phyloP scores from a whole-genome alignment of 2,329 filamentous ascomycete genomes.

The Colletotrichum incanum region DNA sequence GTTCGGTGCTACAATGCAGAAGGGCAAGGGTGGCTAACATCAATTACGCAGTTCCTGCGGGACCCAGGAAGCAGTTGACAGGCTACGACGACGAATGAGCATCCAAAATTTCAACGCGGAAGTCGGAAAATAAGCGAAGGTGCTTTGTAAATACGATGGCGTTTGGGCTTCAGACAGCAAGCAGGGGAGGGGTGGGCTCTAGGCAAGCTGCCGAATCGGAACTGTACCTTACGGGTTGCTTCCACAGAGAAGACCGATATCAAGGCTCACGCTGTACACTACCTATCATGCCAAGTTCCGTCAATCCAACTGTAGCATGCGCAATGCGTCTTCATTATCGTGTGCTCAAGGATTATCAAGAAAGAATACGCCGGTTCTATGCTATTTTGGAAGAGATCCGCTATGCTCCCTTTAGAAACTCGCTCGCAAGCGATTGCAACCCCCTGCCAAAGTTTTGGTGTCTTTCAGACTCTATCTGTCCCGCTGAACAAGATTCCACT shows the following conservation, averaged over 20 bases:
- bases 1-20: not conserved
- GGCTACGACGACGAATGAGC: conserved; percentile 72
- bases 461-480: conserved; percentile 65
- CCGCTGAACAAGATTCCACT: conserved; percentile 74
- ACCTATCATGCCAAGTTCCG: conserved; percentile 26
- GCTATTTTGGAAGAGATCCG: conserved; percentile 26
- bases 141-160: conserved; percentile 47
- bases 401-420: conserved; percentile 43
- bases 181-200: conserved; percentile 15
- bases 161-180: conserved; percentile 43
- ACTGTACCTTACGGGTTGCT: conserved; percentile 1
- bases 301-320: conserved; percentile 18
- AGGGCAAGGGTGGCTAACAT: conserved; percentile 6
- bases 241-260: conserved; percentile 2
- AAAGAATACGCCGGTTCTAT: conserved; percentile 39
- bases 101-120: not conserved
- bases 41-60: conserved; percentile 65
- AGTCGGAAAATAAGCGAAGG: not conserved
- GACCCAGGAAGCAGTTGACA: conserved; percentile 71
- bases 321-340: conserved; percentile 9
- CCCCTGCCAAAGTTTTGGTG: not conserved
- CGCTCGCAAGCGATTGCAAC: conserved; percentile 6
- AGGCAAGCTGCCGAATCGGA: conserved; percentile 20
- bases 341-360: conserved; percentile 9
- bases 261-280: conserved; percentile 35